Percentiles rank a stretch among this genome's conserved stretches.
phyloP scores from a whole-genome alignment of 495 filamentous ascomycete genomes.

The Penicillium coprophilum region DNA sequence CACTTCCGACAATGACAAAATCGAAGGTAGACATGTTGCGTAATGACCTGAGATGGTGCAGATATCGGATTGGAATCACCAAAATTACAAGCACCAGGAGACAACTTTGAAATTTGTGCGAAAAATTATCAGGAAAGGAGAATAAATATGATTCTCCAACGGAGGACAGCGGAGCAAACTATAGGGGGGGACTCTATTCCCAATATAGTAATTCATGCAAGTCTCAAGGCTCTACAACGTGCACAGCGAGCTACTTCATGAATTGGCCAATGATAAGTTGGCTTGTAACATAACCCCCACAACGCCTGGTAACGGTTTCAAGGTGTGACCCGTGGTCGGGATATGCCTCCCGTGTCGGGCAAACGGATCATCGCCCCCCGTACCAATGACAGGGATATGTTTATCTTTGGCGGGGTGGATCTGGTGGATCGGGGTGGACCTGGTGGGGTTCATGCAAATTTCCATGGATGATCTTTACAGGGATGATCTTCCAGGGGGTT shows the following conservation, averaged over 20 bases:
- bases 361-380: background rate
- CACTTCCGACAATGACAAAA: slow-evolving; percentile 57
- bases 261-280: background rate
- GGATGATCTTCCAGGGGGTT: slow-evolving; percentile 1
- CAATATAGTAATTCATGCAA: background rate
- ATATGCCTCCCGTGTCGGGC: background rate
- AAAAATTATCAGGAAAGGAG: background rate
- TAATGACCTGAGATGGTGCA: background rate
- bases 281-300: background rate
- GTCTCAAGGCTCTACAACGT: background rate
- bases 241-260: background rate
- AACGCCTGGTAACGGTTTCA: background rate
- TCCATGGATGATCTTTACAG: background rate
- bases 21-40: slow-evolving; percentile 31
- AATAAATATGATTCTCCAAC: background rate
- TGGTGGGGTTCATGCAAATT: slow-evolving; percentile 1
- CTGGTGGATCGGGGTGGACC: background rate
- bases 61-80: background rate
- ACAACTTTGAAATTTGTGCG: background rate
- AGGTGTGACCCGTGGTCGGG: background rate
- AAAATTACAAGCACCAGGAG: background rate
- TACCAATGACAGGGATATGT: background rate
- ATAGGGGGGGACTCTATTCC: background rate
- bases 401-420: background rate
- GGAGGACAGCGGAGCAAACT: background rate